Evolutionary conservation across 495 filamentous ascomycete species (phyloP), one percentile per base, ranked within the genome.

Genomic region (Choiromyces venosus): DNA sequence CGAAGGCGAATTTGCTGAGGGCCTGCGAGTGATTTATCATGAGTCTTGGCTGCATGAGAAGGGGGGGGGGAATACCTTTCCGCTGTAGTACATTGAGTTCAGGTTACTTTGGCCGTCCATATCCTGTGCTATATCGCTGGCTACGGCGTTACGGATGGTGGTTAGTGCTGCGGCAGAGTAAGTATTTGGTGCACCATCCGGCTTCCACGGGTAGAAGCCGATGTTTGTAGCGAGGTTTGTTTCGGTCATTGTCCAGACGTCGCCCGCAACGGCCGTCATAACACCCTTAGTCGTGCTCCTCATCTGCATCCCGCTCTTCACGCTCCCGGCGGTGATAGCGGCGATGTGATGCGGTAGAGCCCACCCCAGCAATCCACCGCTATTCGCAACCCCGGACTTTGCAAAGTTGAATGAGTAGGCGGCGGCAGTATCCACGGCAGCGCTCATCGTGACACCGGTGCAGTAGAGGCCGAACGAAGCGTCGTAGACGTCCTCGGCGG

Each of bases 61-160:
- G 0, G 89, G 40, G 14, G 6, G 40, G 18, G 4, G 16, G 2
- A 44, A 18, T 3, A 16, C 88, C 84, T 97, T 97, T 73, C 94
- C 94, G 74, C 90, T 90, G 80, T 90, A 97, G 82, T 97, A 97
- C 90, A 97, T 94, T 73, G 91, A 93, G 82, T 94, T 86, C 44
- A 92, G 85, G 71, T 94, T 87, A 3, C 88, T 88, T 80, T 96
- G 90, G 10, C 81, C 80, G 39, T 84, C 79, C 68, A 96, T 89
- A 78, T 92, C 86, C 81, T 96, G 88, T 21, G 85, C 82, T 0
- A 94, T 82, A 81, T 97, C 94, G 18, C 84, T 84, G 38, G 85
- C 86, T 91, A 92, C 96, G 10, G 93, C 92, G 4, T 88, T 85
- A 79, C 96, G 89, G 12, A 73, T 25, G 16, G n/a, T 65, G 35